Percentiles rank a stretch among this genome's conserved stretches.
phyloP scores from a whole-genome alignment of 192 early-diverging fungal species.

The Coemansia asiatica region DNA sequence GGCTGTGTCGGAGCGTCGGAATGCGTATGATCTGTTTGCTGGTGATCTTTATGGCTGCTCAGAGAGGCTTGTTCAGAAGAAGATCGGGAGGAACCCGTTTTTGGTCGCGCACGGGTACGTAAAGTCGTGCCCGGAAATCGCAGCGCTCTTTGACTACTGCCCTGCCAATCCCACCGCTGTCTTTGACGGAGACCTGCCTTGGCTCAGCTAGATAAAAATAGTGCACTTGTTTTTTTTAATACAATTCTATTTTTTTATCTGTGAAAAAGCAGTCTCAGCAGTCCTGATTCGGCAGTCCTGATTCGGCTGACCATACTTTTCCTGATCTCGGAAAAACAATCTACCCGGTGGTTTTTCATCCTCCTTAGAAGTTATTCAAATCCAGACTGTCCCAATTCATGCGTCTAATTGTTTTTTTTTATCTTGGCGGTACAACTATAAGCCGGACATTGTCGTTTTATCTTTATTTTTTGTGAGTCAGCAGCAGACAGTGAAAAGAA shows the following conservation, averaged over 20 bases:
- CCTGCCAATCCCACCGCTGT: conserved; percentile 31
- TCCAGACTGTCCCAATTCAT: neutral
- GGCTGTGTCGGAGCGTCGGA: conserved; percentile 20
- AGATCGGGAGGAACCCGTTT: conserved; percentile 38
- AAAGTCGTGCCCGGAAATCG: conserved; percentile 49
- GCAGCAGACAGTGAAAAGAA: neutral
- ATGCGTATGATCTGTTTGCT: conserved; percentile 44
- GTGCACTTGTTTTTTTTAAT: neutral
- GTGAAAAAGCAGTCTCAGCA: neutral
- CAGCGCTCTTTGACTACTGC: conserved; percentile 39
- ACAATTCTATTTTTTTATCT: neutral
- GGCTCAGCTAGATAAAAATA: conserved; percentile 27
- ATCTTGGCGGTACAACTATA: neutral
- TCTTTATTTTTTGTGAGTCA: neutral
- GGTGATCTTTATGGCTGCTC: conserved; percentile 44
- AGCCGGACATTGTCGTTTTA: neutral
- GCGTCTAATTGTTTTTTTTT: neutral
- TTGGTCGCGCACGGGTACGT: conserved; percentile 34
- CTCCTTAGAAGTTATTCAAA: neutral
- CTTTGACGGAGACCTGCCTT: conserved; percentile 45
- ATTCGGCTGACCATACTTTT: neutral
- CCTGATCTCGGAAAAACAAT: conserved; percentile 1
- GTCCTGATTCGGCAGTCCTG: neutral
- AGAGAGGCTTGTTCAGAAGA: conserved; percentile 39
- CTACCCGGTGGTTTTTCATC: neutral